Evolutionary conservation across 148 eudicot genomes (phyloP), one percentile per base, ranked within the genome.

Genomic region (Rhododendron ferrugineum): DNA sequence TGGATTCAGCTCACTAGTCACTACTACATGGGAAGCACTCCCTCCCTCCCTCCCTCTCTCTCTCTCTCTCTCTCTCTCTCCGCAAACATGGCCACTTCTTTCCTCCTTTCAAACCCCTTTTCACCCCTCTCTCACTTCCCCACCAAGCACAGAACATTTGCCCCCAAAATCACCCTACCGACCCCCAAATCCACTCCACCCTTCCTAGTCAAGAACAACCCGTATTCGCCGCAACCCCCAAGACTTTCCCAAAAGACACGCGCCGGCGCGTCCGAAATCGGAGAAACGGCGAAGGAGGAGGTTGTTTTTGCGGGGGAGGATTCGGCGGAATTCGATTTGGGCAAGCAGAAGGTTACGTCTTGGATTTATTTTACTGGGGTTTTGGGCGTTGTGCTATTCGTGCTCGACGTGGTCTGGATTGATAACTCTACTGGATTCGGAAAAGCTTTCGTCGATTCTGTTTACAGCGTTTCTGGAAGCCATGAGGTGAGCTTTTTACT

Each of bases 351-450:
- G 87, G 68, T 96, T 15, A 86, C 91, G 26, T 97, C 99, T 15
- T 97, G 98, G 99, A 80, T 93, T 80, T 96, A 95, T 50, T 96
- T 96, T 18, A 75, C 91, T 10, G 91, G 90, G 54, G 83, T 96
- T 85, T 89, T 95, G 84, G 99, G 98, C 11, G 90, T 92, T 84
- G 99, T 95, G n/a, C 87, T 94, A 42, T 93, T 90, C 81, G 88
- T 93, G 50, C 95, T 96, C 44, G 87, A 95, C 80, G 89, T 86
- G 26, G 90, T 84, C 11, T 96, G 98, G 98, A 92, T 96, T 85
- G 98, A 95, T 87, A 93, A 92, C 85, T 85, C 91, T 11, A 89
- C 98, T 49, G 97, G 98, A 0, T 90, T 90, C 56, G 98, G 98
- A 0, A 92, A 94, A 87, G 36, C 49, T 13, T 94, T 91, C 66